Evolutionary conservation across 139 green algal genomes (phyloP).

Genomic region (Chlorella sp.): DNA sequence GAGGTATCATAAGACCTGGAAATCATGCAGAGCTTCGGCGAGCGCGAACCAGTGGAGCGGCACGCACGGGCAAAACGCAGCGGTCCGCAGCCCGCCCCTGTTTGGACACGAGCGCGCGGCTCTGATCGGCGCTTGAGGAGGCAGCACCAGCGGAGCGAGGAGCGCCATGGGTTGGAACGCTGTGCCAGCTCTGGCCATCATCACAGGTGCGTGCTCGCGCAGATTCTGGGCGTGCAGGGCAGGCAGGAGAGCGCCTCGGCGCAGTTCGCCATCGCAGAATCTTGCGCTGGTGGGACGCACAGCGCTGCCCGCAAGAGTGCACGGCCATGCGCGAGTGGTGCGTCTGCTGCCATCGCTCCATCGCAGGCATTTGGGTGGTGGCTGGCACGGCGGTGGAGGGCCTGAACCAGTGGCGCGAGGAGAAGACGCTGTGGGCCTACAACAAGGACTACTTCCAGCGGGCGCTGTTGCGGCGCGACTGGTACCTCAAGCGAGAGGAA

Average conservation of each 20-base stretch:
- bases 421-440: conserved; percentile 20
- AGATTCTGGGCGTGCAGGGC: neutral
- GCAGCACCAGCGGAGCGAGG: neutral
- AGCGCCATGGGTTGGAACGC: conserved; percentile 20
- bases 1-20: too few species aligned
- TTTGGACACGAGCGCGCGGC: neutral
- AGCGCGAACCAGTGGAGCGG: neutral
- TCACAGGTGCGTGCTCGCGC: conserved; percentile 7
- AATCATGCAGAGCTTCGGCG: neutral
- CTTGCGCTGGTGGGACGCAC: too few species aligned
- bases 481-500: conserved; percentile 18
- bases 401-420: conserved; percentile 5
- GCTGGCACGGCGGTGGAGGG: neutral
- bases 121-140: neutral
- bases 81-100: neutral
- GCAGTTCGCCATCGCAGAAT: neutral
- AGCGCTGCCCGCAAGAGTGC: too few species aligned
- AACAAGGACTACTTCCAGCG: conserved; percentile 25
- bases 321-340: too few species aligned
- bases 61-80: neutral
- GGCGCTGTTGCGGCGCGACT: conserved; percentile 13
- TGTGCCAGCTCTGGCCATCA: conserved; percentile 12
- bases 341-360: too few species aligned
- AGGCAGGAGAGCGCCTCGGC: too few species aligned
- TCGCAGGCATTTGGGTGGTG: conserved; percentile 17